phyloP scores from a whole-genome alignment of 306 rosid species.

The Cucurbita ficifolia region DNA sequence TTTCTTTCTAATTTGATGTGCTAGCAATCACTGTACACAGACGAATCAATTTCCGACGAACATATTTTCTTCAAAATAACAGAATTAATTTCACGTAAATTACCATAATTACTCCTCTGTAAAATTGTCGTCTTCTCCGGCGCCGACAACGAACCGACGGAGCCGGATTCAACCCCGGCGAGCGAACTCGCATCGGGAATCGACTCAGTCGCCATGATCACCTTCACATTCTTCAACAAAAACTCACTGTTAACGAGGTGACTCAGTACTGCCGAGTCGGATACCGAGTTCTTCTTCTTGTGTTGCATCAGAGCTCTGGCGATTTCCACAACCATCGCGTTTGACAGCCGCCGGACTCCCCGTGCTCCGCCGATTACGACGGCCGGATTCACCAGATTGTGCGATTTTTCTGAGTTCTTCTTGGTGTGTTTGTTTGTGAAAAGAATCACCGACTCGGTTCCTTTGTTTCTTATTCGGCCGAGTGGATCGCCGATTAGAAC shows the following conservation, averaged over 20 bases:
- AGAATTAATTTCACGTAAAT: constrained; percentile 23
- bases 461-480: constrained; percentile 30
- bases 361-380: constrained; percentile 65
- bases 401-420: constrained; percentile 22
- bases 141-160: constrained; percentile 18
- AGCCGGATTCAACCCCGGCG: constrained; percentile 3
- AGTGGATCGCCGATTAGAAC: constrained; percentile 45
- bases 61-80: constrained; percentile 45
- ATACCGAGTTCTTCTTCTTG: constrained; percentile 32
- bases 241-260: constrained; percentile 37
- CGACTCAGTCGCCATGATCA: constrained; percentile 28
- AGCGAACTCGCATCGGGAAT: constrained; percentile 41
- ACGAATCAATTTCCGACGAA: constrained; percentile 46
- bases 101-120: constrained; percentile 26
- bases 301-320: constrained; percentile 43
- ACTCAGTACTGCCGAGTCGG: constrained; percentile 49
- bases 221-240: constrained; percentile 24
- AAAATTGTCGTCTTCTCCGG: constrained; percentile 21
- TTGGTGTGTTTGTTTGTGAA: constrained; percentile 25
- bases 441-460: constrained; percentile 39
- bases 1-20: neutral
- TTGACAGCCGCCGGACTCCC: constrained; percentile 52
- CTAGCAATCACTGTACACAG: constrained; percentile 68
- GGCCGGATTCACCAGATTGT: constrained; percentile 20
- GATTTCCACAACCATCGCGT: constrained; percentile 33